Evolutionary conservation across 139 green algal genomes (phyloP), one percentile per base, ranked within the genome.

Genomic region (Tetratostichococcus sp.): DNA sequence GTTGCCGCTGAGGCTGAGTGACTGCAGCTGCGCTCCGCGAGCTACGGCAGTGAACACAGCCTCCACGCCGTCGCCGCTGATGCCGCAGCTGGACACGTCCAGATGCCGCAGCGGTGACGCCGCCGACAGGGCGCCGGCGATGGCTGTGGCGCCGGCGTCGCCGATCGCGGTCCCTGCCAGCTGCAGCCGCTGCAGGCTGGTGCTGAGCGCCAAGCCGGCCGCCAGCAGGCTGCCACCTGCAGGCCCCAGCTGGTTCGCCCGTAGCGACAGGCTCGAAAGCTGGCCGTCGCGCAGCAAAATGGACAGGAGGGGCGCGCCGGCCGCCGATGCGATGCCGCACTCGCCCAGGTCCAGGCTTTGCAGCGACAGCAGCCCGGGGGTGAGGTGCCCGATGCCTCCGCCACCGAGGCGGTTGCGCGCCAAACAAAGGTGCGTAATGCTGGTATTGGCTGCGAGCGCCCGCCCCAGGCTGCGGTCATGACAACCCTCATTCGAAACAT

Each of bases 1-100:
- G 32, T 86, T 82, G 33, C 67, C 43, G 39, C 35, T 72, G n/a
- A 79, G 30, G 35, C 57, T 73, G 31, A 87, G 72, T 33, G 83
- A 75, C 26, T 43, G 73, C 43, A 87, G 73, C 23, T 17, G 28
- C 1, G 72, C 73, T 72, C 74, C 79, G n/a, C 25, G 5, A 21
- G 42, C 58, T 30, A 86, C 35, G 11, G 75, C 79, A 22, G 31
- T 26, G 4, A 30, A 43, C 4, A 85, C 28, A 2, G 30, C 78
- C 6, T 34, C 23, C 14, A 73, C 66, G 23, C 77, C 82, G 11
- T 22, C n/a, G 5, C 74, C 74, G 17, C 67, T 28, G 25, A 86
- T 39, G 21, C 33, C 8, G 35, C 73, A 74, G 43, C 70, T 50
- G 4, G 59, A 28, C 43, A 79, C 1, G 5, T 75, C 66, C 71